A percentile compares a stretch with the other conserved stretches of the same genome.
Conservation (phyloP, 2,329 filamentous ascomycete genomes). For the Nectriaceae sp. region DNA sequence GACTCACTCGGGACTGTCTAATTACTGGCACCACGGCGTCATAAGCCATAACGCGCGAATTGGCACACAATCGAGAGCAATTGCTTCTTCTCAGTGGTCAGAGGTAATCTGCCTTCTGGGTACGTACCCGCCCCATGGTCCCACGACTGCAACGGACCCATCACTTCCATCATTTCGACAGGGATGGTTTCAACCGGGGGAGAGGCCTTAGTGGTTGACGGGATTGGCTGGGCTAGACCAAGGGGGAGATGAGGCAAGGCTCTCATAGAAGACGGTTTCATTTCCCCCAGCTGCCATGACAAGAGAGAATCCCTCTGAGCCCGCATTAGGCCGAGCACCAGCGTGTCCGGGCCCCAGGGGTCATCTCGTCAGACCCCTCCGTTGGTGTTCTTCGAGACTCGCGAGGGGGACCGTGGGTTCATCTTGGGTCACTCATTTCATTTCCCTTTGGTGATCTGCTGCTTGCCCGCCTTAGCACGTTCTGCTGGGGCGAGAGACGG, state of each 20-base stretch:
- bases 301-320: conserved; percentile 16
- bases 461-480: background rate
- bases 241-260: conserved; percentile 24
- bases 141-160: conserved; percentile 2
- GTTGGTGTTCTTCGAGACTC: background rate
- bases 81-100: background rate
- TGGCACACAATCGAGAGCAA: background rate
- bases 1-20: background rate
- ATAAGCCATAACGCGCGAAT: background rate
- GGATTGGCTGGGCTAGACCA: conserved; percentile 23
- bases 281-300: conserved; percentile 22
- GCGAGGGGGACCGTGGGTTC: conserved; percentile 1
- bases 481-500: background rate
- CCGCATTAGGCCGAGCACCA: background rate
- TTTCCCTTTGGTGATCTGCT: background rate
- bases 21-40: background rate
- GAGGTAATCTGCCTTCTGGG: background rate
- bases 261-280: conserved; percentile 30
- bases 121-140: background rate
- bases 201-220: conserved; percentile 13
- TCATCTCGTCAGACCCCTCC: background rate
- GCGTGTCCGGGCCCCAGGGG: background rate
- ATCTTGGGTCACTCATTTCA: conserved; percentile 1
- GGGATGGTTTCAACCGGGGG: conserved; percentile 14
- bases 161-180: conserved; percentile 5